Evolutionary conservation across 192 early-diverging fungal genomes (phyloP).

Genomic region (Glomus cerebriforme): DNA sequence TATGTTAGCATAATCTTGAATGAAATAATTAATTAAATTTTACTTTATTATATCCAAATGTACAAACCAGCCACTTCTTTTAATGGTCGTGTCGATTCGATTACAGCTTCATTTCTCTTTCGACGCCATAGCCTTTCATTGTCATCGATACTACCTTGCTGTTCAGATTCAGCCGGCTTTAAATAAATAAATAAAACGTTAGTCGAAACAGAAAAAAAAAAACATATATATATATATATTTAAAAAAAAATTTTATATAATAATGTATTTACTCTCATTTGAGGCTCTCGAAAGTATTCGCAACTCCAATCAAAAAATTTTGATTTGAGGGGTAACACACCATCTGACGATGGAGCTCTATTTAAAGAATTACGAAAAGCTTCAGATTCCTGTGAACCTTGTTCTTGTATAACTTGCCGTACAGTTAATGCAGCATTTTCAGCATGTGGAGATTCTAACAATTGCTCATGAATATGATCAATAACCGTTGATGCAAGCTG

Average conservation of each 20-base stretch:
- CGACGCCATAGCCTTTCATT: slow-evolving; percentile 75
- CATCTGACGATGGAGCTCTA: slow-evolving; percentile 30
- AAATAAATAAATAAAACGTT: slow-evolving; percentile 34
- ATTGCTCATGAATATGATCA: slow-evolving; percentile 64
- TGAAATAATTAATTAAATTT: too few species aligned
- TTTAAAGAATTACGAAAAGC: slow-evolving; percentile 3
- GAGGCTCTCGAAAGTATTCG: slow-evolving; percentile 86
- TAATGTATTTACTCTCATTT: slow-evolving; percentile 59
- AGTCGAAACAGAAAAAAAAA: neutral
- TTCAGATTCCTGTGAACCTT: slow-evolving; percentile 1
- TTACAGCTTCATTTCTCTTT: slow-evolving; percentile 65
- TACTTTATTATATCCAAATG: too few species aligned
- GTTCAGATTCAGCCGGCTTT: slow-evolving; percentile 72
- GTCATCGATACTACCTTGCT: slow-evolving; percentile 75
- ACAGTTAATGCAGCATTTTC: slow-evolving; percentile 25
- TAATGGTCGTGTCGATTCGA: slow-evolving; percentile 51
- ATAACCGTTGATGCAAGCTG: slow-evolving; percentile 68
- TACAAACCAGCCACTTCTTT: slow-evolving; percentile 54
- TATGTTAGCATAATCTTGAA: too few species aligned
- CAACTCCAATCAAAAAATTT: slow-evolving; percentile 83
- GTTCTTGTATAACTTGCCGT: slow-evolving; percentile 5
- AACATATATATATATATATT: too few species aligned
- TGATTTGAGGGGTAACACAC: slow-evolving; percentile 57
- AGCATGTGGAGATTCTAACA: slow-evolving; percentile 29
- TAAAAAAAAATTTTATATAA: neutral